Base-by-base conservation (phyloP, 1,139 yeast genomes). In the Blastobotrys indianensis region DNA sequence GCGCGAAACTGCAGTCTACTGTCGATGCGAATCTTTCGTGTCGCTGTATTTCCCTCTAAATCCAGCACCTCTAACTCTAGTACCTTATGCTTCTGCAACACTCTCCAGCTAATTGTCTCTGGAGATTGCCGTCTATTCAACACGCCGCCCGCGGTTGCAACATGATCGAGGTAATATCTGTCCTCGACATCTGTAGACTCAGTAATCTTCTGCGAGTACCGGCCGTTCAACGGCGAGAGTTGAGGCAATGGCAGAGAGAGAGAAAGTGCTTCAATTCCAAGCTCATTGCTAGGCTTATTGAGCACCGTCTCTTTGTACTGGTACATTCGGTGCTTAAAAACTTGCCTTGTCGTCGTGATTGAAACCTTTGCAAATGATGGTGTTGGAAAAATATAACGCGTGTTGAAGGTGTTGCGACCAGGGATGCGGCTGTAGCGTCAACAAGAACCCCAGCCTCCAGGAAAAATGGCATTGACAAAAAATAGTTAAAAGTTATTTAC, bases 51-150 rank as follows among this genome's bases (percentile, higher is more conserved):
- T 15, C 43, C 34, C 5, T 39, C 38, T 2, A 55, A 15, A 46
- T 59, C 62, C 11, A 56, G 47, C 2, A 52, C 56, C 29, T 53
- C 54, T 17, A 60, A 47, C 44, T 58, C 61, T 13, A 60, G 42
- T 10, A 53, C 50, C 2, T 41, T 50, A n/a, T 51, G 37, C 13
- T 52, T 48, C 25, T 43, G 46, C 20, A 58, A 40, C 2, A 58
- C 45, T 12, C 57, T 48, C 59, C 61, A 59, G n/a, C 47, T 40
- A 35, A 59, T 44, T 7, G 55, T 50, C 13, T 43, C 38, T 1
- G 55, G 52, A 12, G 30, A 16, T 29, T 16, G 16, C 37, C 10
- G 9, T 39, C 41, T 28, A 54, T 31, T 12, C 38, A 41, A 17
- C 50, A 47, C 28, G 12, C 46, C 46, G 17, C 60, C 58, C 32